Conservation (phyloP, 805 yeast genomes). For the Candida ipomoeae region DNA sequence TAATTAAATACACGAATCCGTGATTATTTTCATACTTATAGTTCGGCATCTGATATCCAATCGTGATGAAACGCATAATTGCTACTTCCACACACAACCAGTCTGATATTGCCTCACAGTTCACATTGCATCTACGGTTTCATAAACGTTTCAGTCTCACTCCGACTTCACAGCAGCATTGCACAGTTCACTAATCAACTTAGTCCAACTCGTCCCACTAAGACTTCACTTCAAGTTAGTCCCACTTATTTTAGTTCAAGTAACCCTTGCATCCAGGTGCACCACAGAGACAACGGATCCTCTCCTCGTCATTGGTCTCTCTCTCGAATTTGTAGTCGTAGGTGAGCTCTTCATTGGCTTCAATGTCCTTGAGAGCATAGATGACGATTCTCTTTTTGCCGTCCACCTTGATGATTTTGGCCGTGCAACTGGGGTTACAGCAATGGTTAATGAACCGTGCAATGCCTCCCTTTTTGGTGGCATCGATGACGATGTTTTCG, state of each 20-base stretch:
- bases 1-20: no score
- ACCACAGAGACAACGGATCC: slow-evolving; percentile 92
- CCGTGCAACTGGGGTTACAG: slow-evolving; percentile 96
- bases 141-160: no score
- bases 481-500: slow-evolving; percentile 92
- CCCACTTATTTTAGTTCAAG: slow-evolving; percentile 48
- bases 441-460: slow-evolving; percentile 97
- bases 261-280: slow-evolving; percentile 92
- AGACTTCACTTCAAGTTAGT: no score
- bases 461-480: slow-evolving; percentile 95
- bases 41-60: no score
- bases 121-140: no score
- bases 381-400: slow-evolving; percentile 92
- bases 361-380: slow-evolving; percentile 85
- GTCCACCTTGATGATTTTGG: slow-evolving; percentile 91
- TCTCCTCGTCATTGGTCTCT: slow-evolving; percentile 80
- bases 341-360: slow-evolving; percentile 86
- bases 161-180: no score
- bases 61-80: no score
- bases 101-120: no score
- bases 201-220: no score
- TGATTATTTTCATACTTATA: no score
- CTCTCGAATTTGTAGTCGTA: slow-evolving; percentile 95
- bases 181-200: no score
- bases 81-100: no score